These are phyloP conservation scores for Fraxinus angustifolia DNA, from an alignment of 305 asterid species.

Conservation along the genomic window DNA sequence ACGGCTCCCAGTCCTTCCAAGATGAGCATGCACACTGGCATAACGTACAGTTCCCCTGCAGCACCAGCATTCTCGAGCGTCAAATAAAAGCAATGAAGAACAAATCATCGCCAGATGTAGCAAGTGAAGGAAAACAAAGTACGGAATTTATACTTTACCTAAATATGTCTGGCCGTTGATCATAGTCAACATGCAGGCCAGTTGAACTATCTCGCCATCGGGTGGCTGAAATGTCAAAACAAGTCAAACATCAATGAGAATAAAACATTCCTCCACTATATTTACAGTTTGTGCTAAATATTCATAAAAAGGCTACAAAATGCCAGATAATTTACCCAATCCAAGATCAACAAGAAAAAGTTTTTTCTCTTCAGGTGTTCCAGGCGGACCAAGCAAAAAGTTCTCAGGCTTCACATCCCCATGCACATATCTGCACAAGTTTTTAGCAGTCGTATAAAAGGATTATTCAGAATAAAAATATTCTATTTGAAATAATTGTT, in stretches of 20 bases:
- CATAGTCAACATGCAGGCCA: constrained; percentile 69
- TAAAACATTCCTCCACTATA: neutral
- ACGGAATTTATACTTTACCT: constrained; percentile 32
- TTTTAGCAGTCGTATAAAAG: constrained; percentile 8
- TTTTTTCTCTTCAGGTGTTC: constrained; percentile 61
- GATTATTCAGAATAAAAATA: neutral
- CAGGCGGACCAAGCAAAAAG: constrained; percentile 68
- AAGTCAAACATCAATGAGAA: neutral
- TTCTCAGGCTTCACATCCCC: constrained; percentile 86
- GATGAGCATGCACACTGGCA: constrained; percentile 75
- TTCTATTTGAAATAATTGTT: neutral
- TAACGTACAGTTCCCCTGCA: constrained; percentile 70
- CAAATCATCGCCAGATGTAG: neutral
- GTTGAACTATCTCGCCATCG: constrained; percentile 61
- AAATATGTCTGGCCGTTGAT: constrained; percentile 68
- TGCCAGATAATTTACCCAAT: constrained; percentile 39
- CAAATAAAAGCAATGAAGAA: neutral
- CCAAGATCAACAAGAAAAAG: constrained; percentile 77
- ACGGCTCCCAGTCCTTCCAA: constrained; percentile 71
- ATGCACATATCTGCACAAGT: constrained; percentile 58
- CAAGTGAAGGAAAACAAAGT: neutral
- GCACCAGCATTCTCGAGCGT: neutral
- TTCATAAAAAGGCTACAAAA: neutral
- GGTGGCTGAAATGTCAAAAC: constrained; percentile 41
- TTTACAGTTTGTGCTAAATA: neutral